Base-by-base conservation (phyloP, 768 basidiomycete genomes). In the Roridomyces roridus region DNA sequence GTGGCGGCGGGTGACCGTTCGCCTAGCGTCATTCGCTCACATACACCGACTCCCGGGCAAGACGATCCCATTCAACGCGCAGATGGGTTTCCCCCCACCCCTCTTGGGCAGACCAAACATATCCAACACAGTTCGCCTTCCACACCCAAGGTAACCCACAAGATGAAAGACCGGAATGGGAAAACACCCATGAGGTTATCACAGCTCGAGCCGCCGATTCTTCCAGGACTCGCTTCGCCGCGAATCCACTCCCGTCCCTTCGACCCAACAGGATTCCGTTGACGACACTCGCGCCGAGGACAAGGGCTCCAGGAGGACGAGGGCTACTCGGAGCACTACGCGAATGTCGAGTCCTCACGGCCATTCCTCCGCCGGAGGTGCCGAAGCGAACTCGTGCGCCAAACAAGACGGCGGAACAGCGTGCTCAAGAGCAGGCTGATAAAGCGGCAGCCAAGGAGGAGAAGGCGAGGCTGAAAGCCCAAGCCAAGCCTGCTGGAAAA, bases 61-160 rank as follows among this genome's bases (percentile, higher is more conserved):
- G 39, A 65, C 12, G 82, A 84, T 57, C 78, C 80, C 8, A 82
- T 82, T 48, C 78, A 81, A 56, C 70, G 73, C 25, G 71, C 74
- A 1, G 80, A 80, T 14, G 72, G 70, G 51, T 63, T 74, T 55
- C 53, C 57, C 12, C 56, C 56, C 28, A 57, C 52, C 21, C 61
- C 58, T 18, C 29, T 31, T 29, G 48, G 25, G n/a, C 45, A 67
- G 53, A 17, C 57, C 62, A 20, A 68, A 24, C 14, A 17, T 20
- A 2, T 45, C 34, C 41, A n/a, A 6, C 51, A 40, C 34, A 31
- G 15, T 21, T 23, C 46, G 42, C 56, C 51, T 31, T 69, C 71
- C 51, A 71, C 68, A 18, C 69, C 71, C 6, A 73, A 76, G 9
- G 67, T 78, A 11, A 54, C 72, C 14, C 74, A 71, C 42, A 73